A percentile compares a stretch with the other conserved stretches of the same genome.
phyloP scores from a whole-genome alignment of 2,329 filamentous ascomycete genomes.

The Shiraia sp. region DNA sequence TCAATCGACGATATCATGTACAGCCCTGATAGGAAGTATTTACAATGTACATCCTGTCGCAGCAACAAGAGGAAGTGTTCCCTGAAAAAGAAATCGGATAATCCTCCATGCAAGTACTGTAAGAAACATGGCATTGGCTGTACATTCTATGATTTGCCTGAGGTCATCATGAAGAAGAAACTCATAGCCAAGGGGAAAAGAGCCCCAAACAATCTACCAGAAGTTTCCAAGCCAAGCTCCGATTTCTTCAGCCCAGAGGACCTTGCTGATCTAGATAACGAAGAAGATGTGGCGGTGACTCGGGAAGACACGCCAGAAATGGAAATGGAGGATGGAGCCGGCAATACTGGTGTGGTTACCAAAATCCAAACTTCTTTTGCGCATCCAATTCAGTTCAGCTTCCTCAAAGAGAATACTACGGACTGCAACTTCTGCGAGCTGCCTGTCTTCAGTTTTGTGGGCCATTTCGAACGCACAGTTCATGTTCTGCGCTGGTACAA shows the following conservation, averaged over 20 bases:
- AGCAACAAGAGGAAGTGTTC: conserved; percentile 34
- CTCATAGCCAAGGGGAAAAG: conserved; percentile 10
- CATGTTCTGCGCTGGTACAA: conserved; percentile 41
- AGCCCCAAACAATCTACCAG: conserved; percentile 2
- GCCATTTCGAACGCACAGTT: conserved; percentile 40
- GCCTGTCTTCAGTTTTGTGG: conserved; percentile 46
- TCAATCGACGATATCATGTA: conserved; percentile 25
- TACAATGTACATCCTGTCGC: conserved; percentile 35
- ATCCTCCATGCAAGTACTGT: conserved; percentile 41
- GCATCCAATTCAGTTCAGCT: conserved; percentile 46
- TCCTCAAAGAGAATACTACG: background rate
- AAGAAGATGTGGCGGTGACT: conserved; percentile 3
- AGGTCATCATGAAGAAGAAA: background rate
- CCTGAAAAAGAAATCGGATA: conserved; percentile 29
- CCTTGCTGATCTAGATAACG: conserved; percentile 13
- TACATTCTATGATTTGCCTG: conserved; percentile 30
- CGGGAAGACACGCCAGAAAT: conserved; percentile 28
- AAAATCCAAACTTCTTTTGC: conserved; percentile 46
- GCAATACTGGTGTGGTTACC: conserved; percentile 27
- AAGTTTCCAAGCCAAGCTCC: conserved; percentile 2
- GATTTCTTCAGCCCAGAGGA: conserved; percentile 20
- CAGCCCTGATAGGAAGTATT: conserved; percentile 17
- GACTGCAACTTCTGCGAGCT: conserved; percentile 50
- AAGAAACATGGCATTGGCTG: conserved; percentile 29
- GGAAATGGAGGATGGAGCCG: conserved; percentile 30